phyloP scores from a whole-genome alignment of 2,329 filamentous ascomycete species.

The Trichoderma simmonsii region DNA sequence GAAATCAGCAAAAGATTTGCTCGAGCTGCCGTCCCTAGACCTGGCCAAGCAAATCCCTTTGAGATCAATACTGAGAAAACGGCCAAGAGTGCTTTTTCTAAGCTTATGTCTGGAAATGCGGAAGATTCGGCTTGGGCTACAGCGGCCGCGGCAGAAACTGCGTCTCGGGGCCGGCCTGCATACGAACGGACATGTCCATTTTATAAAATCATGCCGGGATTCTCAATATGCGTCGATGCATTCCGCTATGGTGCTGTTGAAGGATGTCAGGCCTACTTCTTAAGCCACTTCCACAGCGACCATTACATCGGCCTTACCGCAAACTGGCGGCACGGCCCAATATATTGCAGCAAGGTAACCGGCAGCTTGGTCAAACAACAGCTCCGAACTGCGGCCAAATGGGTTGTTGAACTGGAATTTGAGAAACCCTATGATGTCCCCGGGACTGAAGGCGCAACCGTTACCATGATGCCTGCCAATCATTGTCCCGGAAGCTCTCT shows the following conservation, averaged over 20 bases:
- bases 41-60: constrained; percentile 79
- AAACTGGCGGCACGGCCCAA: constrained; percentile 88
- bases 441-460: constrained; percentile 74
- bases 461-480: constrained; percentile 95
- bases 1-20: constrained; percentile 58
- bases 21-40: constrained; percentile 66
- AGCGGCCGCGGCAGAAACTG: constrained; percentile 75
- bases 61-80: constrained; percentile 43
- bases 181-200: constrained; percentile 93
- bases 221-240: constrained; percentile 91
- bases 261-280: constrained; percentile 89
- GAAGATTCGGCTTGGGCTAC: constrained; percentile 88
- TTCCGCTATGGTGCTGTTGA: constrained; percentile 93
- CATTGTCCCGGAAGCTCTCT: constrained; percentile 94
- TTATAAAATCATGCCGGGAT: constrained; percentile 95
- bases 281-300: constrained; percentile 97
- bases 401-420: constrained; percentile 81
- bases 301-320: constrained; percentile 91
- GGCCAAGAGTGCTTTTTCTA: constrained; percentile 75
- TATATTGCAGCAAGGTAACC: constrained; percentile 93
- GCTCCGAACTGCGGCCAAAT: constrained; percentile 79
- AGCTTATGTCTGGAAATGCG: constrained; percentile 87
- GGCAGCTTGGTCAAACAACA: constrained; percentile 85
- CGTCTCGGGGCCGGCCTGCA: constrained; percentile 78
- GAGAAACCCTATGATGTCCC: constrained; percentile 77